These are phyloP conservation scores for Melaleuca quinquenervia DNA, from an alignment of 345 rosid species.

Conservation along the genomic window DNA sequence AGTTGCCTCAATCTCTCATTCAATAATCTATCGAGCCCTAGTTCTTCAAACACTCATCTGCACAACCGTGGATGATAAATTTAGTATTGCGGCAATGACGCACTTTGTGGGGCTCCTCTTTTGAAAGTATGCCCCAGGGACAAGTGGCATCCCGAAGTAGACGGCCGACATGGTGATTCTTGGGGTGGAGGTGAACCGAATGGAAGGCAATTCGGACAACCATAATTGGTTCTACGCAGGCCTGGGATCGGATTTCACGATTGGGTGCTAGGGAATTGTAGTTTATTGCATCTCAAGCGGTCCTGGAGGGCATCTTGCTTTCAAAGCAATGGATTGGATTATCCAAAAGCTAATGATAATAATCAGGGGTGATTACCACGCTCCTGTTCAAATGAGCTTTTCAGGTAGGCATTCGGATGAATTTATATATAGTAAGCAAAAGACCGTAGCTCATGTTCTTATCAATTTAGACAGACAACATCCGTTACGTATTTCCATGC, in stretches of 20 bases:
- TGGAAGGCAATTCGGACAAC: neutral
- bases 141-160: rapidly evolving
- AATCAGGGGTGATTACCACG: neutral
- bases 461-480: no score
- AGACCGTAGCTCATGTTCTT: no score
- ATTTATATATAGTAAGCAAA: no score
- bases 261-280: neutral
- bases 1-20: neutral
- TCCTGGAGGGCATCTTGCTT: neutral
- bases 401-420: rapidly evolving
- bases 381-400: neutral
- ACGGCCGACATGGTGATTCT: no score
- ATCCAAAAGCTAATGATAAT: neutral
- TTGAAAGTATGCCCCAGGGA: no score
- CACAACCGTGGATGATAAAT: neutral
- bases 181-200: rapidly evolving
- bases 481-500: neutral
- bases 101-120: no score
- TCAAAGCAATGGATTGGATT: neutral
- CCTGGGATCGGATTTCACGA: rapidly evolving
- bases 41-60: neutral
- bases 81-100: neutral
- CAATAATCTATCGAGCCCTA: neutral
- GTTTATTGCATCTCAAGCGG: neutral
- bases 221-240: neutral